These are phyloP conservation scores for Trichophyton rubrum DNA, from an alignment of 2,329 filamentous ascomycete species.

Conservation along the genomic window DNA sequence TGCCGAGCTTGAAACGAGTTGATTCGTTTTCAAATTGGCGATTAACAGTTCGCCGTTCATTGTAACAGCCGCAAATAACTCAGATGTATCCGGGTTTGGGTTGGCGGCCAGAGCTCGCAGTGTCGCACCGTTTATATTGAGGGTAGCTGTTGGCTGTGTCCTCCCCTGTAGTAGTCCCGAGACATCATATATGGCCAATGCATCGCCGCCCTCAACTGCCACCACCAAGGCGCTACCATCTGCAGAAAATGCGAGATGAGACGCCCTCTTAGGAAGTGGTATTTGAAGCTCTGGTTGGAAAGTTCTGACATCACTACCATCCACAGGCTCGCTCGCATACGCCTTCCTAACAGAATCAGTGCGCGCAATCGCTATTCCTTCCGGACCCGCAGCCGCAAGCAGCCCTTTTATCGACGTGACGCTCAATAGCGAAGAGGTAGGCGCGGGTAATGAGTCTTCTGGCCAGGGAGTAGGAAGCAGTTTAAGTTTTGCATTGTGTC, in stretches of 20 bases:
- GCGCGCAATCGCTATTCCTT: constrained; percentile 60
- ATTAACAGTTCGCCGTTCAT: constrained; percentile 69
- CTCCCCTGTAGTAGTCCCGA: constrained; percentile 53
- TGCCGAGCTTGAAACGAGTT: constrained; percentile 45
- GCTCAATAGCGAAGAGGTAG: constrained; percentile 70
- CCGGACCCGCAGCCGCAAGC: constrained; percentile 75
- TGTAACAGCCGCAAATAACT: constrained; percentile 66
- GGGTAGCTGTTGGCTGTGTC: constrained; percentile 57
- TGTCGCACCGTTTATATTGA: constrained; percentile 61
- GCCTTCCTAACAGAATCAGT: constrained; percentile 68
- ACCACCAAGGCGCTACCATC: constrained; percentile 76
- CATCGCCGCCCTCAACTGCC: constrained; percentile 67
- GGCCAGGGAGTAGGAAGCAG: constrained; percentile 69
- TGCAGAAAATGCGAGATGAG: constrained; percentile 81
- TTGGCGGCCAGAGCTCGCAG: constrained; percentile 69
- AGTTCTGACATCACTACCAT: constrained; percentile 51
- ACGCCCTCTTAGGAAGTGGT: constrained; percentile 60
- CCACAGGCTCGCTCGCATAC: constrained; percentile 48
- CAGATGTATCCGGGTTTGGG: constrained; percentile 60
- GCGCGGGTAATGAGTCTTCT: constrained; percentile 51
- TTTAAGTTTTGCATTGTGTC: constrained; percentile 70
- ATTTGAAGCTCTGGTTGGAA: constrained; percentile 66
- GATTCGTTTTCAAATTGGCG: constrained; percentile 60
- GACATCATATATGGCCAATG: constrained; percentile 72
- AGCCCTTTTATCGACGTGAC: constrained; percentile 70